Evolutionary conservation across 2,329 filamentous ascomycete species (phyloP).

Genomic region (Arthrobotrys megalospora): DNA sequence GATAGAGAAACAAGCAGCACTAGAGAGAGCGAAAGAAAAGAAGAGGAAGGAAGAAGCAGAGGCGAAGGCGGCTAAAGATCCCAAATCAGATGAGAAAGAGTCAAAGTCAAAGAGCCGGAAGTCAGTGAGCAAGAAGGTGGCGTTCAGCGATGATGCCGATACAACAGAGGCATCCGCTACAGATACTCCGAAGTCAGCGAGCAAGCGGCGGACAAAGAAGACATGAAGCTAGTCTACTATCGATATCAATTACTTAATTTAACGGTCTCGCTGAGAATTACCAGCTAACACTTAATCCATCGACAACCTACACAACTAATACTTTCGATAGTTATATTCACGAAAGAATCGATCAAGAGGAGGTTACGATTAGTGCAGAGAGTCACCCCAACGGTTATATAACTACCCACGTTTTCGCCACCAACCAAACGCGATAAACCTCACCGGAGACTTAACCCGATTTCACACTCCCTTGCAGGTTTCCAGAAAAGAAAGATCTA

Average conservation of each 20-base stretch:
- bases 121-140: slow-evolving; percentile 46
- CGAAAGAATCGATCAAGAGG: neutral
- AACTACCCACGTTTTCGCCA: neutral
- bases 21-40: slow-evolving; percentile 74
- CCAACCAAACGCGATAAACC: neutral
- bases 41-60: slow-evolving; percentile 68
- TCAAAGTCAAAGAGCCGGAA: slow-evolving; percentile 29
- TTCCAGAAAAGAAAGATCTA: slow-evolving; percentile 21
- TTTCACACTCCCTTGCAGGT: neutral
- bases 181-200: slow-evolving; percentile 45
- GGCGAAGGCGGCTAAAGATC: slow-evolving; percentile 13
- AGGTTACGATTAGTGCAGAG: slow-evolving; percentile 5
- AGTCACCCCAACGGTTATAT: neutral
- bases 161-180: slow-evolving; percentile 43
- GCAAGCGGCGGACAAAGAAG: slow-evolving; percentile 49
- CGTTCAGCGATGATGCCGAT: slow-evolving; percentile 46
- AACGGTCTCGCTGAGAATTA: neutral
- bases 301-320: neutral
- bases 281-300: neutral
- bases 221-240: slow-evolving; percentile 7
- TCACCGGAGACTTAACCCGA: slow-evolving; percentile 9
- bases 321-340: neutral
- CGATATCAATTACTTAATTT: neutral
- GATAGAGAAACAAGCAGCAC: slow-evolving; percentile 83
- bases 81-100: neutral